These are phyloP conservation scores for Spathaspora girioi DNA, from an alignment of 805 yeast genomes.

Conservation along the genomic window DNA sequence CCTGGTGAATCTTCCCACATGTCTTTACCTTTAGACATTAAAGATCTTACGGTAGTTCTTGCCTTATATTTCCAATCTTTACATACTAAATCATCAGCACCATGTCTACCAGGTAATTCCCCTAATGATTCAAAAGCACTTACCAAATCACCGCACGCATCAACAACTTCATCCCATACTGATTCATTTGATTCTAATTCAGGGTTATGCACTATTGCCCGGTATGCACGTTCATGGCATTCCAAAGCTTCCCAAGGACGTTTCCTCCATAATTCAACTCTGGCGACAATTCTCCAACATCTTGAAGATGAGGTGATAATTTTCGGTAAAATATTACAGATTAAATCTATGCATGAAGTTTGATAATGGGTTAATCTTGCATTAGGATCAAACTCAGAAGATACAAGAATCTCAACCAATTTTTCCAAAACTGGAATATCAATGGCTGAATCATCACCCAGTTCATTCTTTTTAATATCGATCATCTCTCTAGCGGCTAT, in stretches of 20 bases:
- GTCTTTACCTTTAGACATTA: constrained; percentile 73
- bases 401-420: constrained; percentile 60
- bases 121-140: constrained; percentile 88
- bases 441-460: constrained; percentile 51
- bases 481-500: constrained; percentile 67
- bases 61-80: constrained; percentile 90
- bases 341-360: constrained; percentile 61
- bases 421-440: constrained; percentile 76
- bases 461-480: constrained; percentile 48
- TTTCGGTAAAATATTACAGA: constrained; percentile 65
- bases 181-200: constrained; percentile 57
- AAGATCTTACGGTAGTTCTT: constrained; percentile 62
- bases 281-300: constrained; percentile 80
- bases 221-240: constrained; percentile 80
- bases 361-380: constrained; percentile 58
- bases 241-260: constrained; percentile 87
- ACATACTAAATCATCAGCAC: constrained; percentile 82
- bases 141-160: constrained; percentile 70
- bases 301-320: constrained; percentile 65
- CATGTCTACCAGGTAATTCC: constrained; percentile 73
- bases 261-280: constrained; percentile 81
- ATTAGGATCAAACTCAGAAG: constrained; percentile 41
- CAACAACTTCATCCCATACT: constrained; percentile 77
- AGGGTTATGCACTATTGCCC: constrained; percentile 65
- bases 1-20: constrained; percentile 80